phyloP scores from a whole-genome alignment of 2,329 filamentous ascomycete genomes.

The Nemania serpens region DNA sequence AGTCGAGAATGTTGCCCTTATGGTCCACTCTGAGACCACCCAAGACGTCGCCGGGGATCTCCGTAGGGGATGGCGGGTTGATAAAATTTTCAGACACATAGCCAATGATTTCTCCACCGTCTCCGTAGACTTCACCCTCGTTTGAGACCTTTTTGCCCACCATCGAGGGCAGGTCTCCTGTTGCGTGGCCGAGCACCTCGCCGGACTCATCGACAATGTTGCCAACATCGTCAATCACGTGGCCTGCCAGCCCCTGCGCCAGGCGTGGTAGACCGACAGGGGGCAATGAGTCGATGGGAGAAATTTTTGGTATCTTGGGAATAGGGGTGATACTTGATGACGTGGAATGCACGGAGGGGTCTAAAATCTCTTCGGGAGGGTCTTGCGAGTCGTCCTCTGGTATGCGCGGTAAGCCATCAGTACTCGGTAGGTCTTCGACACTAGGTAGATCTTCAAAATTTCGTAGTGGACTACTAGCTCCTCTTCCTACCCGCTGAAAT shows the following conservation, averaged over 20 bases:
- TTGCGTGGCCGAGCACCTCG: conserved; percentile 56
- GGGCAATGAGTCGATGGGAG: conserved; percentile 44
- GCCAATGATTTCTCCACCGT: conserved; percentile 49
- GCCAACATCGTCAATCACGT: conserved; percentile 58
- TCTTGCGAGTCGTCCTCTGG: conserved; percentile 37
- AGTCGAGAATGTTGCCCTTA: conserved; percentile 52
- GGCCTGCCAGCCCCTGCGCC: conserved; percentile 51
- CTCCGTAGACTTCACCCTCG: conserved; percentile 53
- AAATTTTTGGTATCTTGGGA: conserved; percentile 49
- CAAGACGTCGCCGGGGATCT: conserved; percentile 35
- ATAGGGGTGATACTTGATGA: conserved; percentile 49
- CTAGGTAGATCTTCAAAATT: conserved; percentile 34
- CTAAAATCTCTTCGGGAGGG: conserved; percentile 42
- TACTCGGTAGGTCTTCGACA: conserved; percentile 31
- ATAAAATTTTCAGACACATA: conserved; percentile 51
- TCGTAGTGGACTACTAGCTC: conserved; percentile 24
- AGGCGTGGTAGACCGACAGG: conserved; percentile 41
- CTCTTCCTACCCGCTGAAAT: conserved; percentile 34
- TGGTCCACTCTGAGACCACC: conserved; percentile 50
- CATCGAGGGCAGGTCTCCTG: conserved; percentile 60
- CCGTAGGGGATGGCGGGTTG: conserved; percentile 30
- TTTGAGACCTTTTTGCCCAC: conserved; percentile 53
- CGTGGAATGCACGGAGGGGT: conserved; percentile 40
- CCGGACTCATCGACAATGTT: conserved; percentile 57
- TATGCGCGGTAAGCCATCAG: conserved; percentile 31